Conservation (phyloP, 768 basidiomycete genomes). For the Boletus huronensis region DNA sequence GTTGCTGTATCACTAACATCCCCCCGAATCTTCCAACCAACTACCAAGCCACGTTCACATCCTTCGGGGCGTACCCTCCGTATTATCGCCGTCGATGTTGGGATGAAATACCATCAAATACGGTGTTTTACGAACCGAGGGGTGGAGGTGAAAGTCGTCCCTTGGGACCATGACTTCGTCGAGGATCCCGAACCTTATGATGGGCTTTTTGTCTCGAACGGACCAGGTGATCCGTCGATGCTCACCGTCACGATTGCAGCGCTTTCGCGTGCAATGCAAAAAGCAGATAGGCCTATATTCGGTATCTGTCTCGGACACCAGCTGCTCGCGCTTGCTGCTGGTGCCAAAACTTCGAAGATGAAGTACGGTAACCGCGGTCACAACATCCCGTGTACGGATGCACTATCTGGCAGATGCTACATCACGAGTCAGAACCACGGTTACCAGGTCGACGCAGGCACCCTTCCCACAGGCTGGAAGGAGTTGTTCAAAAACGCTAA, state of each 20-base stretch:
- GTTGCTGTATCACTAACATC: conserved; percentile 75
- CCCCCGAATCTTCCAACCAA: conserved; percentile 68
- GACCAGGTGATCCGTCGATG: conserved; percentile 93
- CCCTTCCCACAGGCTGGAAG: conserved; percentile 84
- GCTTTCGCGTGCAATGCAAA: conserved; percentile 63
- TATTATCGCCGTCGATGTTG: conserved; percentile 90
- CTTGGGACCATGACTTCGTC: conserved; percentile 94
- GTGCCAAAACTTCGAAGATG: conserved; percentile 96
- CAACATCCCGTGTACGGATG: conserved; percentile 96
- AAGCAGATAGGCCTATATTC: conserved; percentile 83
- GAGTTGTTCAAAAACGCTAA: conserved; percentile 96
- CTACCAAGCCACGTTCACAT: conserved; percentile 54
- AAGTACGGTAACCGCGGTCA: conserved; percentile 99
- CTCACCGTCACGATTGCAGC: conserved; percentile 68
- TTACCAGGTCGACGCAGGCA: conserved; percentile 82
- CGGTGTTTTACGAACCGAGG: conserved; percentile 92
- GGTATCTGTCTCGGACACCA: conserved; percentile 99
- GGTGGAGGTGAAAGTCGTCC: conserved; percentile 93
- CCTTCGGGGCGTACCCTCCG: conserved; percentile 79
- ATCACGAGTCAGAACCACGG: conserved; percentile 99
- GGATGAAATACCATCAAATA: conserved; percentile 99
- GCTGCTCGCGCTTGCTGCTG: conserved; percentile 90
- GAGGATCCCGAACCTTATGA: conserved; percentile 80
- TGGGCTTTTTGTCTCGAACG: conserved; percentile 95
- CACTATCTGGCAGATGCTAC: conserved; percentile 92